A percentile compares a stretch with the other conserved stretches of the same genome.
Conservation (phyloP, 2,329 filamentous ascomycete genomes). For the Trichoderma cornu-damae region DNA sequence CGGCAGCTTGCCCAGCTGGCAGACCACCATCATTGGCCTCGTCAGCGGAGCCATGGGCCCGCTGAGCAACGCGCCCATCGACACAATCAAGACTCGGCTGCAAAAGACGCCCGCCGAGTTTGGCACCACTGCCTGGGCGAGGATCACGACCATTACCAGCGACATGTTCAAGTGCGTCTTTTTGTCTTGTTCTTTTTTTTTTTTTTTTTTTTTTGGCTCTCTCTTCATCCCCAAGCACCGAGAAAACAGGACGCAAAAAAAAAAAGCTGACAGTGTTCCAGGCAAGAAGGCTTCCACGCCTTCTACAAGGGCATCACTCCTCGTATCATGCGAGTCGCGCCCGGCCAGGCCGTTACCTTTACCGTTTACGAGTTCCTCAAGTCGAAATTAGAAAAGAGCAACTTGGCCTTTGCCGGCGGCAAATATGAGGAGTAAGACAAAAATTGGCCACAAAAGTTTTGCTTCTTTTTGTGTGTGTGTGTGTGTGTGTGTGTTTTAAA, state of each 20-base stretch:
- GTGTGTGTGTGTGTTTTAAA: too few relatives aligned
- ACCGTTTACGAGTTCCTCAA: conserved; percentile 76
- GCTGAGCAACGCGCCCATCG: conserved; percentile 93
- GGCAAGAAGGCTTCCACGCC: conserved; percentile 85
- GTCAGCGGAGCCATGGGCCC: conserved; percentile 93
- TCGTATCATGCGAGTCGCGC: conserved; percentile 93
- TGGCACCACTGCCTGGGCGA: conserved; percentile 71
- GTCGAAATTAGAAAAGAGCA: conserved; percentile 64
- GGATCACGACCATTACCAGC: conserved; percentile 71
- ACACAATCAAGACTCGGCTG: conserved; percentile 96
- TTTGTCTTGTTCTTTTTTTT: too few relatives aligned
- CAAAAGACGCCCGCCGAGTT: conserved; percentile 82
- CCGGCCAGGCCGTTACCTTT: conserved; percentile 78
- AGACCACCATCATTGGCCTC: conserved; percentile 86
- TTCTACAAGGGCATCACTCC: conserved; percentile 99
- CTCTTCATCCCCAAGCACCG: background rate
- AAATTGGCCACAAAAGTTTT: background rate
- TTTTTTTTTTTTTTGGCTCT: too few relatives aligned
- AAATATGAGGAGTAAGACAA: conserved; percentile 60
- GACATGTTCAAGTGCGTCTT: conserved; percentile 77
- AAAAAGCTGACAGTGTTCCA: conserved; percentile 33
- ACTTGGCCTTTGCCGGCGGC: conserved; percentile 54
- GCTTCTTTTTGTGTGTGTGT: conserved; percentile 15
- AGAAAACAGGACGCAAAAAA: too few relatives aligned
- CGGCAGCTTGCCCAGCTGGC: conserved; percentile 70